These are phyloP conservation scores for Claviceps monticola DNA, from an alignment of 2,329 filamentous ascomycete genomes.

Conservation along the genomic window DNA sequence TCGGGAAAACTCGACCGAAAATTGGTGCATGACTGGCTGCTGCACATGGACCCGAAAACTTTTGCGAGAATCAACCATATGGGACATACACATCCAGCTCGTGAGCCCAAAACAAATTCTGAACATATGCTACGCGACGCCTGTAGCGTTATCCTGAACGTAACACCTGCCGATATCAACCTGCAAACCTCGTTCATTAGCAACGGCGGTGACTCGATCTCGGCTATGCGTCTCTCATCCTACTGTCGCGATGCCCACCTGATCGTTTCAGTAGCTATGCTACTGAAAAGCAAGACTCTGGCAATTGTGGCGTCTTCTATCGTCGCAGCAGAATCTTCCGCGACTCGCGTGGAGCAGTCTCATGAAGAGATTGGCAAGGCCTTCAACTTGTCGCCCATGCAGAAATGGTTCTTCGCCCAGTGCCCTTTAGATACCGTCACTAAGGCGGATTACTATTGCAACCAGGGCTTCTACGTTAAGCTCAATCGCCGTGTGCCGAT, in stretches of 20 bases:
- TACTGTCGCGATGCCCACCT: conserved; percentile 18
- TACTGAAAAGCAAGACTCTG: conserved; percentile 1
- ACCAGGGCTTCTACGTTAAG: conserved; percentile 3
- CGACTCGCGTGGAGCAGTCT: background rate
- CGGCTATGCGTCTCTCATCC: conserved; percentile 29
- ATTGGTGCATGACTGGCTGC: conserved; percentile 3
- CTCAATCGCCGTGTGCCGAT: background rate
- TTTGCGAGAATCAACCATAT: background rate
- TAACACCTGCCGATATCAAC: conserved; percentile 16
- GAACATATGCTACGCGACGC: conserved; percentile 10
- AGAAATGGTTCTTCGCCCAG: conserved; percentile 4
- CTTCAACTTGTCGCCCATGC: conserved; percentile 7
- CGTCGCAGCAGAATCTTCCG: background rate
- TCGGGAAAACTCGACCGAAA: conserved; percentile 9
- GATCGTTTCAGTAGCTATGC: conserved; percentile 14
- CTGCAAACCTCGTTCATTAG: conserved; percentile 22
- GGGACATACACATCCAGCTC: background rate
- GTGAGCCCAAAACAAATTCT: background rate
- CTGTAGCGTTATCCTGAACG: conserved; percentile 28
- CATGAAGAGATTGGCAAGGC: background rate
- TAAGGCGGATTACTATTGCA: background rate
- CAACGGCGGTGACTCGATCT: conserved; percentile 31
- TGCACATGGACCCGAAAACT: background rate
- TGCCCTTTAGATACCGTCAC: background rate
- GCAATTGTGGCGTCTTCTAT: background rate